Base-by-base conservation (phyloP, 2,329 filamentous ascomycete species). In the Beauveria pseudobassiana region DNA sequence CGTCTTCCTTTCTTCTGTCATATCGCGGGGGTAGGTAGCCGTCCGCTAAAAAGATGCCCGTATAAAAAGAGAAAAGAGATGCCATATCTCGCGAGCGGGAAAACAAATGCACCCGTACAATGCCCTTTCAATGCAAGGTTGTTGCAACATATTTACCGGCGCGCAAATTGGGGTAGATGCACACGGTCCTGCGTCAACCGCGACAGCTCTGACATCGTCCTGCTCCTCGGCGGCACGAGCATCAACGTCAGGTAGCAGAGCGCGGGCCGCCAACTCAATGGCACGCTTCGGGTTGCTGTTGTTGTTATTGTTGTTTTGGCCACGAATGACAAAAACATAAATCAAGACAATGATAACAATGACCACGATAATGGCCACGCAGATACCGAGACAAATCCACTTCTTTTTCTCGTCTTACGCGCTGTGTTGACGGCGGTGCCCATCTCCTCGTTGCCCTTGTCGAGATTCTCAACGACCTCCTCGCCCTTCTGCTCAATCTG, bases 351-450 rank as follows among this genome's bases (percentile, higher is more conserved):
- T 72, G 58, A 82, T 77, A 48, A 79, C 78, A 50, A 85, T 76
- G 52, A 86, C 73, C 58, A 80, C 67, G 50, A 86, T 74, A 56
- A 86, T 82, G 54, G 74, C 72, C 50, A 85, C 80, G 68, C 81
- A 78, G 70, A 97, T 91, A 69, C 88, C 87, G 67, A 96, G 77
- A 80, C 92, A 96, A 73, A 90, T 93, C 93, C 92, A 97, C 89
- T 97, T 97, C 91, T 96, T 96, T 87, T 90, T 68, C 90, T 84
- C 56, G 89, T 90, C 68, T 86, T 84, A 73, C 88, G 82, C 9
- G 93, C 93, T 67, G 90, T 96, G 64, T 83, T 81, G 65, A 96
- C 89, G 14, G 93, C 93, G n/a, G 83, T 84, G 45, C 82, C 86
- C 63, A 98, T 89, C 74, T 97, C 86, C 65, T 86, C 83, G 71